These are phyloP conservation scores for Manihot esculenta DNA, from an alignment of 441 rosid genomes.

Conservation along the genomic window DNA sequence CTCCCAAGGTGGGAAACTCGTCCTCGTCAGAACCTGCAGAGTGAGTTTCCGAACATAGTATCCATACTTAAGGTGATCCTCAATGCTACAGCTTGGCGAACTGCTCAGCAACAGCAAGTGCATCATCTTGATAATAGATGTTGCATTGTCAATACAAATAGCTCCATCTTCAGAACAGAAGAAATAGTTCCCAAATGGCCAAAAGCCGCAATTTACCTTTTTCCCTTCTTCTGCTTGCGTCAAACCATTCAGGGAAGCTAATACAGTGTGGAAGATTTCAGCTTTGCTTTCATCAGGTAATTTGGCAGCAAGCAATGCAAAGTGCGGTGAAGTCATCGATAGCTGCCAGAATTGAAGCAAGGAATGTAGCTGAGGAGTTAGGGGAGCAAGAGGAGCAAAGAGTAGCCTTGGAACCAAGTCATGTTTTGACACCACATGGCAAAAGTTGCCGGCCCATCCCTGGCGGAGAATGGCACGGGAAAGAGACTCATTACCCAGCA, in stretches of 20 bases:
- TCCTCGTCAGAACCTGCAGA: slow-evolving; percentile 39
- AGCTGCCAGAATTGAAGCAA: slow-evolving; percentile 34
- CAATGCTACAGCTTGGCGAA: slow-evolving; percentile 36
- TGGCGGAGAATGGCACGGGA: slow-evolving; percentile 45
- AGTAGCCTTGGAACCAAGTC: slow-evolving; percentile 61
- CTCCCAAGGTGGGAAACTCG: slow-evolving; percentile 33
- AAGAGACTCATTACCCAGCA: slow-evolving; percentile 64
- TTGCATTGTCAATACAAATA: slow-evolving; percentile 58
- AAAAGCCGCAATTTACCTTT: slow-evolving; percentile 28
- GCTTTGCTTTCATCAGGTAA: slow-evolving; percentile 17
- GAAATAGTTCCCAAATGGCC: slow-evolving; percentile 73
- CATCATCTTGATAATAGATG: slow-evolving; percentile 53
- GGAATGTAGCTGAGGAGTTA: slow-evolving; percentile 23
- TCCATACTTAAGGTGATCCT: slow-evolving; percentile 63
- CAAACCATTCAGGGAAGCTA: slow-evolving; percentile 14
- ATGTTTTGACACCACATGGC: slow-evolving; percentile 56
- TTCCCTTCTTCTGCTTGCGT: slow-evolving; percentile 18
- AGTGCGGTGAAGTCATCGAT: slow-evolving; percentile 30
- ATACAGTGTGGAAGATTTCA: slow-evolving; percentile 27
- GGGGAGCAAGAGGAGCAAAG: slow-evolving; percentile 33
- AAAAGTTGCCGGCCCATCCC: slow-evolving; percentile 66
- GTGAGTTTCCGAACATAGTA: slow-evolving; percentile 42
- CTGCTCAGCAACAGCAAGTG: slow-evolving; percentile 36
- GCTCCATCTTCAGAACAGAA: slow-evolving; percentile 71
- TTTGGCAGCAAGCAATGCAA: background rate